Evolutionary conservation across 345 rosid genomes (phyloP), one percentile per base, ranked within the genome.

Genomic region (Anacardium occidentale): DNA sequence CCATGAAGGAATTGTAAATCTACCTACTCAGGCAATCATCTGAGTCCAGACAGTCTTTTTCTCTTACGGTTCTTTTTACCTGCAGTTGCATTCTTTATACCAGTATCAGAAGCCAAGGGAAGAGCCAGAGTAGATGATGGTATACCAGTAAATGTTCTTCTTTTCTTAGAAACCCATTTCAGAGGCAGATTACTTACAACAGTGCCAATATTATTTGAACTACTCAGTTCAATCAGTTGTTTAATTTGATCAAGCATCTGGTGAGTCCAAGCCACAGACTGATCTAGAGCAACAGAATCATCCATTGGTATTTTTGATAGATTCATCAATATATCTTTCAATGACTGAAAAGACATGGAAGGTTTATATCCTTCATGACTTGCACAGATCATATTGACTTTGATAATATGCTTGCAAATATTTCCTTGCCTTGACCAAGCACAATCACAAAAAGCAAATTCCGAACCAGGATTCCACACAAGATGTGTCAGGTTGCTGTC

Each of bases 391-490:
- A 86, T 82, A 64, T 92, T 92, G 53, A 89, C 98, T 84, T 92
- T 92, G 50, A 91, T 79, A 78, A 92, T 89, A 77, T 95, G 99
- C 79, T 95, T 95, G 91, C 99, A 95, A 59, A 95, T 76, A 79
- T 92, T 92, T 61, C 97, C 99, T 75, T 86, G 98, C 84, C 88
- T 73, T 29, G 98, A 92, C 98, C 98, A 94, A 15, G 89, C 64
- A 58, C 94, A 94, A 71, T 92, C 96, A 54, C 98, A 92, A 73
- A 91, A 88, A 7, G 94, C 94, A 79, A 92, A 95, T 64, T 92
- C 97, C 0, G 99, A 91, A 56, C 98, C 91, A n/a, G 97, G 94
- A 71, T 95, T 95, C 98, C 91, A 89, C n/a, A 95, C 97, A 40
- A 79, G 65, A 72, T 79, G 90, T 13, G 77, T 73, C 58, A 80